Evolutionary conservation across 106 monocot genomes (phyloP).

Genomic region (Phalaenopsis aphrodite): DNA sequence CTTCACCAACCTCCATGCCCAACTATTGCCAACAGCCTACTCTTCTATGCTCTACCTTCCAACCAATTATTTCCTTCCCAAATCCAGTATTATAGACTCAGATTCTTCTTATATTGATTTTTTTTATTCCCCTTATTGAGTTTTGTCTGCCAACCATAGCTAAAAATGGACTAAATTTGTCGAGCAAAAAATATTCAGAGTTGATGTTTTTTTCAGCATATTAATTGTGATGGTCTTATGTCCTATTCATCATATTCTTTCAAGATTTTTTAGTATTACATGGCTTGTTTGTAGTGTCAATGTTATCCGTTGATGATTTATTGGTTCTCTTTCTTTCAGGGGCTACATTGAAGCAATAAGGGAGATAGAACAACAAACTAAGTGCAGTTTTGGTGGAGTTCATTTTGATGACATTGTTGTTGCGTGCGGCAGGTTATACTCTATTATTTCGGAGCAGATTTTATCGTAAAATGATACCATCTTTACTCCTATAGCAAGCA

Average conservation of each 20-base stretch:
- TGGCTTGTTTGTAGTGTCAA: neutral
- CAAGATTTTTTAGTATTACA: neutral
- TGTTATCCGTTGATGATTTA: neutral
- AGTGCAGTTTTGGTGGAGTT: slow-evolving; percentile 18
- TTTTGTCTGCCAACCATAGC: no score
- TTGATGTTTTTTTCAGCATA: no score
- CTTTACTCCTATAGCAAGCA: neutral
- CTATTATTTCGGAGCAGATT: neutral
- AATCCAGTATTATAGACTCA: no score
- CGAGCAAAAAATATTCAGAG: no score
- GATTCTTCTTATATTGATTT: no score
- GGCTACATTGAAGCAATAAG: slow-evolving; percentile 94
- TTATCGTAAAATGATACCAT: neutral
- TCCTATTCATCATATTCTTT: neutral
- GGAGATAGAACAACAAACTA: slow-evolving; percentile 79
- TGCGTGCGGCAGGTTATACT: slow-evolving; percentile 88
- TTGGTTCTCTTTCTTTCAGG: slow-evolving; percentile 33
- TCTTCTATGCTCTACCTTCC: no score
- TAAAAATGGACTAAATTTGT: no score
- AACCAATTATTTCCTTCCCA: no score
- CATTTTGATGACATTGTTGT: slow-evolving; percentile 85
- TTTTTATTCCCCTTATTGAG: no score
- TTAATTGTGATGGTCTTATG: neutral
- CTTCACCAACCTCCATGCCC: no score
- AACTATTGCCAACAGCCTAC: no score